These are phyloP conservation scores for Aspergillus carbonarius DNA, from an alignment of 2,329 filamentous ascomycete genomes.

Conservation along the genomic window DNA sequence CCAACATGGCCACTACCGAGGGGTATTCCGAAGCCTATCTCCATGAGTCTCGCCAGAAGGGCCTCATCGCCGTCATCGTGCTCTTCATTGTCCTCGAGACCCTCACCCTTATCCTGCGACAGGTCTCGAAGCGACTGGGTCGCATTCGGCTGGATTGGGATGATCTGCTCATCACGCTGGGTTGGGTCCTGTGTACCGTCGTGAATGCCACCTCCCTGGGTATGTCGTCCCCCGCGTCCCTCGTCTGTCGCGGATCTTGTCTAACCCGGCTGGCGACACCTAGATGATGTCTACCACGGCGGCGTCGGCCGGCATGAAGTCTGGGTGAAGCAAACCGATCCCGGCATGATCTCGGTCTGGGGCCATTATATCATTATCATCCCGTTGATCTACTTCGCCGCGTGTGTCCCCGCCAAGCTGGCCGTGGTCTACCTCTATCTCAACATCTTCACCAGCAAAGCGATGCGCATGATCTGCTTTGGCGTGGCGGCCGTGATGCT, in stretches of 20 bases:
- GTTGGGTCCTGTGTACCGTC: neutral
- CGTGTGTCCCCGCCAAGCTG: slow-evolving; percentile 1
- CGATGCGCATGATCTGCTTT: slow-evolving; percentile 5
- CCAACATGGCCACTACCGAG: neutral
- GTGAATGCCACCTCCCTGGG: neutral
- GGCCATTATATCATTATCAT: slow-evolving; percentile 1
- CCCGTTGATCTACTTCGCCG: slow-evolving; percentile 2
- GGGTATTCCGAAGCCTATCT: neutral
- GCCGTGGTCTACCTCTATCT: slow-evolving; percentile 5
- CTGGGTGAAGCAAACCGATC: neutral
- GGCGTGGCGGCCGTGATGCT: neutral
- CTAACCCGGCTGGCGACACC: neutral
- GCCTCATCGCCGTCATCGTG: neutral
- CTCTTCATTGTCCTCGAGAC: slow-evolving; percentile 6
- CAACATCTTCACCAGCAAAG: slow-evolving; percentile 1
- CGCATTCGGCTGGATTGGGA: slow-evolving; percentile 1
- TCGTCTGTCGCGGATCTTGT: too few relatives aligned
- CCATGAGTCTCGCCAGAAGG: neutral
- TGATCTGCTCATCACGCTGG: slow-evolving; percentile 4
- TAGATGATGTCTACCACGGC: slow-evolving; percentile 1
- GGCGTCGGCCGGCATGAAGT: slow-evolving; percentile 7
- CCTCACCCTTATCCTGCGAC: neutral
- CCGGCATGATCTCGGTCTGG: neutral
- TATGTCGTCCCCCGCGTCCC: too few relatives aligned
- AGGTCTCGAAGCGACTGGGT: neutral